Percentiles rank a stretch among this genome's conserved stretches.
Conservation (phyloP, 257 asterid genomes). For the Solanum raphanifolium region DNA sequence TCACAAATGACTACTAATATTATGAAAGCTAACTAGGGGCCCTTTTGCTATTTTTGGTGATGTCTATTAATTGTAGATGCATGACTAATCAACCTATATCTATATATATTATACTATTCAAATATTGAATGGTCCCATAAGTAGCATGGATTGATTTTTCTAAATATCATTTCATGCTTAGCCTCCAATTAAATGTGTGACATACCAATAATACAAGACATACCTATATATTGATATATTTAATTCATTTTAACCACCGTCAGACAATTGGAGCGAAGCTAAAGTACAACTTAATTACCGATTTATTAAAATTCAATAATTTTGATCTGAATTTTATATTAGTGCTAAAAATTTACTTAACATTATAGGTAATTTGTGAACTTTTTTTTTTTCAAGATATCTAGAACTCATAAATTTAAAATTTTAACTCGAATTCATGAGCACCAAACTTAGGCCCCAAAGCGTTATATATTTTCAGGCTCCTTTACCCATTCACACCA, state of each 20-base stretch:
- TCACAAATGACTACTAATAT: neutral
- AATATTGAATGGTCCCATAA: neutral
- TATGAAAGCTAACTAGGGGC: neutral
- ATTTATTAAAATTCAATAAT: neutral
- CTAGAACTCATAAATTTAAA: neutral
- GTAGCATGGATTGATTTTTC: neutral
- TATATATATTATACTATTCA: too few relatives aligned
- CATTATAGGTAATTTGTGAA: neutral
- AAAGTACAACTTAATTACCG: accelerated
- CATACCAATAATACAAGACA: neutral
- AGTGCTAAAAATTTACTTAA: neutral
- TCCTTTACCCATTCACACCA: neutral
- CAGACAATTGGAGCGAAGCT: too few relatives aligned
- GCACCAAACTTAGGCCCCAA: neutral
- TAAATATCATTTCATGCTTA: neutral
- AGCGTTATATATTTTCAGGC: neutral
- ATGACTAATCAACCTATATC: too few relatives aligned
- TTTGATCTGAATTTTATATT: neutral
- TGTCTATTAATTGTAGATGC: neutral
- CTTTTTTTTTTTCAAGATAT: too few relatives aligned
- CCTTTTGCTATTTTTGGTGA: neutral
- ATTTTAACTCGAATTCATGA: neutral
- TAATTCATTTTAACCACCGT: neutral
- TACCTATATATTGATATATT: neutral
- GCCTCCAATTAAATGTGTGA: neutral